Conservation (phyloP, 2,329 filamentous ascomycete species). For the Neofusicoccum ribis region DNA sequence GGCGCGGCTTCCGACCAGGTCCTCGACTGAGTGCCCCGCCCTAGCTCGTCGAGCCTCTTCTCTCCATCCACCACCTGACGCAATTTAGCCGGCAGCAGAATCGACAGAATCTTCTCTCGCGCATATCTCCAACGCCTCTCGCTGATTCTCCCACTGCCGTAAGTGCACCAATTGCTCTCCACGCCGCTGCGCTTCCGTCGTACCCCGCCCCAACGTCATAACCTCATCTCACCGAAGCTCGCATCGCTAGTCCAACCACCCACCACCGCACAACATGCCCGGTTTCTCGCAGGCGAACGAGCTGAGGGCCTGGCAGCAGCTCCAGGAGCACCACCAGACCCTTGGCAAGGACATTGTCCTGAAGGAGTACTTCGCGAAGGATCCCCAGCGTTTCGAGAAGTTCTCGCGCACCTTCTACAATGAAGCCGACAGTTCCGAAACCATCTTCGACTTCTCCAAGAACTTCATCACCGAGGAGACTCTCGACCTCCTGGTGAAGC, state of each 20-base stretch:
- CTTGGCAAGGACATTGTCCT: slow-evolving; percentile 88
- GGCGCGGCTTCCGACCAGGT: neutral
- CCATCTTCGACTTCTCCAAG: slow-evolving; percentile 98
- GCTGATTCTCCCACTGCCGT: neutral
- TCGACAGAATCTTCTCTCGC: neutral
- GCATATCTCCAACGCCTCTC: neutral
- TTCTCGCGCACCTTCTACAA: slow-evolving; percentile 85
- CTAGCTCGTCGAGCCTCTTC: neutral
- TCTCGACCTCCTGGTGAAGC: slow-evolving; percentile 78
- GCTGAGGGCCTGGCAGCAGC: slow-evolving; percentile 82
- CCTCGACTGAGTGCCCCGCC: slow-evolving; percentile 1
- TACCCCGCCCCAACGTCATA: slow-evolving; percentile 17
- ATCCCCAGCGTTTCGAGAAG: slow-evolving; percentile 85
- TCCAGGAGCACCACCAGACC: slow-evolving; percentile 85
- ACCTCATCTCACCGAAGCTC: neutral
- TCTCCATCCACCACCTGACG: slow-evolving; percentile 7
- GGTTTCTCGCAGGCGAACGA: slow-evolving; percentile 81
- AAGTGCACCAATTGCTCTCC: slow-evolving; percentile 3
- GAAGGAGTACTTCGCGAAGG: slow-evolving; percentile 88
- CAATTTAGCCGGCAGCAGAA: neutral
- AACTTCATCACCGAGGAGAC: slow-evolving; percentile 97
- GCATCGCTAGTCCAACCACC: slow-evolving; percentile 7
- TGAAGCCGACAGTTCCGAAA: slow-evolving; percentile 75
- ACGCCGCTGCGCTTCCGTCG: neutral
- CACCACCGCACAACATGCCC: slow-evolving; percentile 45